These are phyloP conservation scores for Suillus variegatus DNA, from an alignment of 768 basidiomycete genomes.

Conservation along the genomic window DNA sequence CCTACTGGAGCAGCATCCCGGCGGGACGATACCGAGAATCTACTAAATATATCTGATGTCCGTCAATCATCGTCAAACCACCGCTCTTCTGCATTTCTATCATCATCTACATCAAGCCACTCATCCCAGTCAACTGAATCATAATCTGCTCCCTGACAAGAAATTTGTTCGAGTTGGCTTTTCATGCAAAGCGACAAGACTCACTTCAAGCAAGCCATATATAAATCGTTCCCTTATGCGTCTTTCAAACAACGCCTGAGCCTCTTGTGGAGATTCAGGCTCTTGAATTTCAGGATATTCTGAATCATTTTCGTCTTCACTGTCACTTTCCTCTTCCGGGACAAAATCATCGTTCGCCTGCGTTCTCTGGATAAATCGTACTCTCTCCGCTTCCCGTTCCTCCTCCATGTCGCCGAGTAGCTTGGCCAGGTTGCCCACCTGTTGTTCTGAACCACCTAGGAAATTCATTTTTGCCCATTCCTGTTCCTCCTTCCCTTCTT, in stretches of 20 bases:
- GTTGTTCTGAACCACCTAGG: slow-evolving; percentile 52
- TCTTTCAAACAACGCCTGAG: slow-evolving; percentile 54
- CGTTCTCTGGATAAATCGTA: slow-evolving; percentile 47
- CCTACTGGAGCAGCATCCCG: slow-evolving; percentile 9
- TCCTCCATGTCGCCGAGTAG: slow-evolving; percentile 76
- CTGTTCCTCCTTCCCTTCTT: slow-evolving; percentile 65
- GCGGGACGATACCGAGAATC: slow-evolving; percentile 15
- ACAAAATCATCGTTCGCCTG: slow-evolving; percentile 47
- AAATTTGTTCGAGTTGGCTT: slow-evolving; percentile 9
- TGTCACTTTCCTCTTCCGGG: slow-evolving; percentile 67
- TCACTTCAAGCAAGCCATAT: slow-evolving; percentile 73
- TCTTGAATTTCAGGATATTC: slow-evolving; percentile 15
- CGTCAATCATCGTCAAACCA: slow-evolving; percentile 65
- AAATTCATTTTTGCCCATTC: slow-evolving; percentile 69
- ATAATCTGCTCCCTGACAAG: slow-evolving; percentile 62
- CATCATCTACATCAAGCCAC: slow-evolving; percentile 57
- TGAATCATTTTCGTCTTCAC: slow-evolving; percentile 29
- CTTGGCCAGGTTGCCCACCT: slow-evolving; percentile 68
- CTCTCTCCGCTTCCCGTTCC: slow-evolving; percentile 69
- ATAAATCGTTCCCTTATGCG: slow-evolving; percentile 70
- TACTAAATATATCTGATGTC: slow-evolving; percentile 16
- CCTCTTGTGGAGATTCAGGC: slow-evolving; percentile 51
- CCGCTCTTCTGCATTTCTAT: slow-evolving; percentile 62
- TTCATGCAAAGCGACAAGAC: slow-evolving; percentile 18
- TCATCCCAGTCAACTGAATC: slow-evolving; percentile 78